phyloP scores from a whole-genome alignment of 768 basidiomycete species.

The Phlebiopsis gigantea region DNA sequence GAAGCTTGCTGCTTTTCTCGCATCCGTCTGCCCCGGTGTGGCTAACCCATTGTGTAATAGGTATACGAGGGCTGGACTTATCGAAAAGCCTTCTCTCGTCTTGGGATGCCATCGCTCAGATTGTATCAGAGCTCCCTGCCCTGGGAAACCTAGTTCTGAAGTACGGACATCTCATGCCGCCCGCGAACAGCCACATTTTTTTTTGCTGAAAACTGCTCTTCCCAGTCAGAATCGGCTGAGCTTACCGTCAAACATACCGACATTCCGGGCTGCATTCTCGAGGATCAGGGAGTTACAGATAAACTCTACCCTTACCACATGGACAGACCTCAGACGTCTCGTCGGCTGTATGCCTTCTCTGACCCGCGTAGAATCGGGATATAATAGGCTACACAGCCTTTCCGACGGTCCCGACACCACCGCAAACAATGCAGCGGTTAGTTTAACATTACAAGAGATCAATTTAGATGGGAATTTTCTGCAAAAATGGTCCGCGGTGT shows the following conservation, averaged over 20 bases:
- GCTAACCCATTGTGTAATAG: conserved; percentile 30
- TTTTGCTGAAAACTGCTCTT: background rate
- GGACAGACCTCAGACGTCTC: conserved; percentile 58
- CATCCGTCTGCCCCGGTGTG: background rate
- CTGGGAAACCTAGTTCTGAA: conserved; percentile 72
- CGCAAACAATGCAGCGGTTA: conserved; percentile 11
- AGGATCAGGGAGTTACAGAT: conserved; percentile 63
- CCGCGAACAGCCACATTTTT: conserved; percentile 9
- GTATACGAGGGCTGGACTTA: conserved; percentile 75
- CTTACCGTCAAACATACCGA: conserved; percentile 28
- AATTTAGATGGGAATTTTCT: conserved; percentile 72
- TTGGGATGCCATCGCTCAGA: conserved; percentile 67
- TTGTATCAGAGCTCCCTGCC: conserved; percentile 53
- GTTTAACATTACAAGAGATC: conserved; percentile 37
- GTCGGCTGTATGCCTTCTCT: conserved; percentile 50
- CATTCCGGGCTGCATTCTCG: conserved; percentile 40
- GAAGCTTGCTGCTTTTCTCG: background rate
- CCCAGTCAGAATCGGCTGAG: conserved; percentile 65
- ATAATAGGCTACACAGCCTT: conserved; percentile 50
- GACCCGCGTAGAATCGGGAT: conserved; percentile 59
- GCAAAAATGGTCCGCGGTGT: conserved; percentile 48
- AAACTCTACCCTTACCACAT: conserved; percentile 66
- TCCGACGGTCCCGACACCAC: background rate
- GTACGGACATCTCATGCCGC: conserved; percentile 40
- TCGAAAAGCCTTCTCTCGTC: conserved; percentile 66